These are phyloP conservation scores for Phyllostachys edulis DNA, from an alignment of 176 grass and related monocot species.

Conservation along the genomic window DNA sequence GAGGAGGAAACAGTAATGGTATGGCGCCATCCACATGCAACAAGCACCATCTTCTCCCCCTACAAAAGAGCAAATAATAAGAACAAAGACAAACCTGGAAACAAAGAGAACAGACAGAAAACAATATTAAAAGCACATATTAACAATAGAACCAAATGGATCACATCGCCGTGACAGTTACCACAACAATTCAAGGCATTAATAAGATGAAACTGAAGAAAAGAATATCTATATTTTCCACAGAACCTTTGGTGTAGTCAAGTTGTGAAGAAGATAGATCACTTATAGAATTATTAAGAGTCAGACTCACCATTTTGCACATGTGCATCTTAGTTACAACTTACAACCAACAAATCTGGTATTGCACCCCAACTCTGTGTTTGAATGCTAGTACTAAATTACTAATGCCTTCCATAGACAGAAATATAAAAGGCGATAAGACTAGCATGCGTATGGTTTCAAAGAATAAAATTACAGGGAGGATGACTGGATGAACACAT, in stretches of 20 bases:
- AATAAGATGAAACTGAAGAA: not conserved
- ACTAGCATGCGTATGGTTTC: not conserved
- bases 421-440: not conserved
- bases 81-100: constrained; percentile 9
- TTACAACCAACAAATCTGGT: not conserved
- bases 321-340: not conserved
- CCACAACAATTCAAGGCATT: not conserved
- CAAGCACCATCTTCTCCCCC: constrained; percentile 83
- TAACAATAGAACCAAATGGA: not conserved
- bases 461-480: not conserved
- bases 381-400: not conserved
- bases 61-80: constrained; percentile 39
- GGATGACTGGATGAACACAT: constrained; percentile 1
- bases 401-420: not conserved
- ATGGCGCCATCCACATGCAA: constrained; percentile 99
- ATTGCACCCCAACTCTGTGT: not conserved
- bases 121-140: not conserved
- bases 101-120: constrained; percentile 2
- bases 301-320: not conserved
- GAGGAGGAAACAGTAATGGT: constrained; percentile 82
- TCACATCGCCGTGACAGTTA: not conserved
- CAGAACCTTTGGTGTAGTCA: not conserved
- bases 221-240: constrained; percentile 1
- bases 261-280: not conserved
- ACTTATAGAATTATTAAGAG: not conserved